phyloP scores from a whole-genome alignment of 2,329 filamentous ascomycete genomes.

The Nothomitra cinnamomea region DNA sequence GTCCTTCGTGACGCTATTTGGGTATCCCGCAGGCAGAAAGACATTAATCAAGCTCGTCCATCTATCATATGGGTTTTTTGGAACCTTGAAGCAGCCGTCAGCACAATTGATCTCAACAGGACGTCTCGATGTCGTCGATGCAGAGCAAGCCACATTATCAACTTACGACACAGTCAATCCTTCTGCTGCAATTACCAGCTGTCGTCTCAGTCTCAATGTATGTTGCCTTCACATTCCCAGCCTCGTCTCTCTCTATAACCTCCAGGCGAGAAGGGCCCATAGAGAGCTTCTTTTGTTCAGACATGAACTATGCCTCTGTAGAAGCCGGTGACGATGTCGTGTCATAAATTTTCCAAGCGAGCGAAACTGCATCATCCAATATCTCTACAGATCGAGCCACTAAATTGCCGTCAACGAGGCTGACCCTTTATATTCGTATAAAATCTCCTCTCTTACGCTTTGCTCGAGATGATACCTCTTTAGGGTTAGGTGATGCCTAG shows the following conservation, averaged over 20 bases:
- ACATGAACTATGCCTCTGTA: not conserved
- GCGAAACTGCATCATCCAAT: too few species aligned
- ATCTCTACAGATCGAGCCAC: too few species aligned
- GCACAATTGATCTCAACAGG: not conserved
- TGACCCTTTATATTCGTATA: too few species aligned
- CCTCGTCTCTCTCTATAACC: constrained; percentile 13
- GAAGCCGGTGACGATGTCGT: not conserved
- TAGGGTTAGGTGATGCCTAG: too few species aligned
- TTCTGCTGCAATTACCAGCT: constrained; percentile 12
- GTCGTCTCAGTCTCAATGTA: constrained; percentile 11
- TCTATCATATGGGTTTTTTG: constrained; percentile 2
- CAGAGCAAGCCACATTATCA: constrained; percentile 8
- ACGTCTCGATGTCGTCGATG: not conserved
- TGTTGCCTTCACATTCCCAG: constrained; percentile 18
- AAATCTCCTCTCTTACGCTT: too few species aligned
- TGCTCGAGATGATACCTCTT: too few species aligned
- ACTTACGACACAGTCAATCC: constrained; percentile 31
- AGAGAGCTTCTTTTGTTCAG: not conserved
- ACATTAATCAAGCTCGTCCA: constrained; percentile 40
- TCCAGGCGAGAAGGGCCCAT: not conserved
- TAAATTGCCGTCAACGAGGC: too few species aligned
- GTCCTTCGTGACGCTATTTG: constrained; percentile 68
- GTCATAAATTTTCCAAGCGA: not conserved
- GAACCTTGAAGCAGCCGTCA: not conserved
- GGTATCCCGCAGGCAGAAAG: constrained; percentile 78